phyloP scores from a whole-genome alignment of 1,284 basidiomycete genomes.

The Termitomyces sp. region DNA sequence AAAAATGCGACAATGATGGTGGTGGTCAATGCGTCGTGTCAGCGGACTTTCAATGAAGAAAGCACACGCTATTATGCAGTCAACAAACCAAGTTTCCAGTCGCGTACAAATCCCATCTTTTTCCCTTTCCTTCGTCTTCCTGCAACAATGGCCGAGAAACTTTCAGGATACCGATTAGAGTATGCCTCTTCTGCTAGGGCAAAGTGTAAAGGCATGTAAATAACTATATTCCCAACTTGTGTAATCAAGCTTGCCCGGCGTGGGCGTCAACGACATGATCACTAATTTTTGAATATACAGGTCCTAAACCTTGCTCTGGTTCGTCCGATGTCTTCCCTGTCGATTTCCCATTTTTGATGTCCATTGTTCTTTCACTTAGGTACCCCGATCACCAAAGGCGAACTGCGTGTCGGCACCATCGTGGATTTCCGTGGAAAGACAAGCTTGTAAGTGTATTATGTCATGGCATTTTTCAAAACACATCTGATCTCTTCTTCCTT shows the following conservation, averaged over 20 bases:
- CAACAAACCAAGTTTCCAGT: constrained; percentile 23
- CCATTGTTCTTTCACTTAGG: constrained; percentile 37
- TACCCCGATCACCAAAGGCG: constrained; percentile 68
- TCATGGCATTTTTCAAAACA: constrained; percentile 4
- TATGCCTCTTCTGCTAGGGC: constrained; percentile 64
- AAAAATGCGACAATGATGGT: constrained; percentile 4
- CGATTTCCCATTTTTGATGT: constrained; percentile 11
- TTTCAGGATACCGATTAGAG: constrained; percentile 72
- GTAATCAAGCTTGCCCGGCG: constrained; percentile 7
- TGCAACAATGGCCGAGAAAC: constrained; percentile 50
- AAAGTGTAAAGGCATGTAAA: constrained; percentile 74
- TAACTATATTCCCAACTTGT: not conserved
- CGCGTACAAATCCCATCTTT: constrained; percentile 24
- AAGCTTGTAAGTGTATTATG: constrained; percentile 48
- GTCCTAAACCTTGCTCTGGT: constrained; percentile 77
- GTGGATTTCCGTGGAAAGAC: constrained; percentile 74
- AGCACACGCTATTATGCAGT: constrained; percentile 15
- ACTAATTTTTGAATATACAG: constrained; percentile 35
- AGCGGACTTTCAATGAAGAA: constrained; percentile 32
- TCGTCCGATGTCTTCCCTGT: constrained; percentile 12
- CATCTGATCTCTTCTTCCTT: constrained; percentile 6
- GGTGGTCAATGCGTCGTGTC: constrained; percentile 30
- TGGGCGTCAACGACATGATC: constrained; percentile 7
- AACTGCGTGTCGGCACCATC: constrained; percentile 69
- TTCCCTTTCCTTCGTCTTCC: constrained; percentile 15